Percentiles rank a stretch among this genome's conserved stretches.
These are phyloP conservation scores for Coniophora puteana DNA, from an alignment of 1,284 basidiomycete species.

Conservation along the genomic window DNA sequence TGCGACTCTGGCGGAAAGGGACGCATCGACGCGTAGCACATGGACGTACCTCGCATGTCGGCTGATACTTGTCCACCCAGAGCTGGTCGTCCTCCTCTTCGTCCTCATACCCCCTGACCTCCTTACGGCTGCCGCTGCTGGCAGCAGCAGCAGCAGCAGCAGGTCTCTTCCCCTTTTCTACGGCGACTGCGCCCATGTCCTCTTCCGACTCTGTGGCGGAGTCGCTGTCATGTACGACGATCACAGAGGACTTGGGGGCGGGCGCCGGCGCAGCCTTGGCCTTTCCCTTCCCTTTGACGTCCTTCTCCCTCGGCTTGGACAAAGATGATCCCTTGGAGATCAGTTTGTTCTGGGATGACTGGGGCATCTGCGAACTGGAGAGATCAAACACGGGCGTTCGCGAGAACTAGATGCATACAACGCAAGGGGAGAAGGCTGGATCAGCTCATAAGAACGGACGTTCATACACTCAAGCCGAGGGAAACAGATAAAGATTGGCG, in stretches of 20 bases:
- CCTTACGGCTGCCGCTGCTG: neutral
- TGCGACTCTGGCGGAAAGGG: neutral
- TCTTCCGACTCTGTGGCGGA: too few species aligned
- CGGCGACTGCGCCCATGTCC: too few species aligned
- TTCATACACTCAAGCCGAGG: too few species aligned
- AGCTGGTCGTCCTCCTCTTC: conserved; percentile 41
- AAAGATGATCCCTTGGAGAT: conserved; percentile 4
- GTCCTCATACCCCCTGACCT: conserved; percentile 4
- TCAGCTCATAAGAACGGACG: too few species aligned
- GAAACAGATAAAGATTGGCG: too few species aligned
- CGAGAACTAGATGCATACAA: too few species aligned
- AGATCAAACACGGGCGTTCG: conserved; percentile 33
- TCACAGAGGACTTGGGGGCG: too few species aligned
- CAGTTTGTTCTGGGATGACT: conserved; percentile 9
- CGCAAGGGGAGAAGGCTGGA: too few species aligned
- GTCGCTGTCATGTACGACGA: too few species aligned
- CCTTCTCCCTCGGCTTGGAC: conserved; percentile 13
- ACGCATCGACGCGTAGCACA: conserved; percentile 3
- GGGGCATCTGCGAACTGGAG: conserved; percentile 14
- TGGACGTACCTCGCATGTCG: conserved; percentile 54
- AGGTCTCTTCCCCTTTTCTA: neutral
- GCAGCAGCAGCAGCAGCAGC: neutral
- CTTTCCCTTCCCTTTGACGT: conserved; percentile 46
- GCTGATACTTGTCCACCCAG: conserved; percentile 81
- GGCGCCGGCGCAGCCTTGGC: conserved; percentile 13